phyloP scores from a whole-genome alignment of 73 alveolate species.

The Stentor coeruleus region DNA sequence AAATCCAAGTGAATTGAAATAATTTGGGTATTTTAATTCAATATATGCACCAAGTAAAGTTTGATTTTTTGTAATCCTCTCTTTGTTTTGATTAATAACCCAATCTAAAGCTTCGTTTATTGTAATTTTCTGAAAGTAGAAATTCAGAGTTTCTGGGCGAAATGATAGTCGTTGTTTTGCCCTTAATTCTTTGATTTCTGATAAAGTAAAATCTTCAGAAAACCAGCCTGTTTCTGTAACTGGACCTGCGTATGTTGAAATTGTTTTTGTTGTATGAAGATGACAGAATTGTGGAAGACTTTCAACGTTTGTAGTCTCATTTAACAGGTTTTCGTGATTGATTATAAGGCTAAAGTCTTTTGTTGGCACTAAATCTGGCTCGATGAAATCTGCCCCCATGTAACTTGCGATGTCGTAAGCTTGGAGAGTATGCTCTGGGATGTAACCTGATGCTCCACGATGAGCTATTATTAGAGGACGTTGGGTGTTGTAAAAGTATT shows the following conservation, averaged over 20 bases:
- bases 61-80: neutral
- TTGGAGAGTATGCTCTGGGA: slow-evolving; percentile 62
- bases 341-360: slow-evolving; percentile 45
- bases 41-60: slow-evolving; percentile 37
- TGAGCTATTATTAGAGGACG: slow-evolving; percentile 55
- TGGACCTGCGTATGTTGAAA: slow-evolving; percentile 10
- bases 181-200: slow-evolving; percentile 31
- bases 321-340: slow-evolving; percentile 48
- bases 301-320: slow-evolving; percentile 41
- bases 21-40: slow-evolving; percentile 34
- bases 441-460: slow-evolving; percentile 58
- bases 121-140: slow-evolving; percentile 13
- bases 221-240: slow-evolving; percentile 33
- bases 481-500: neutral
- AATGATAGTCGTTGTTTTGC: slow-evolving; percentile 26
- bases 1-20: slow-evolving; percentile 28
- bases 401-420: slow-evolving; percentile 47
- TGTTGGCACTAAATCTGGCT: slow-evolving; percentile 52
- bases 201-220: slow-evolving; percentile 36
- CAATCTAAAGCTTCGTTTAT: slow-evolving; percentile 35
- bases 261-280: slow-evolving; percentile 14
- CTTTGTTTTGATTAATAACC: neutral
- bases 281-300: slow-evolving; percentile 29
- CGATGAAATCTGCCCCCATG: slow-evolving; percentile 57
- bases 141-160: slow-evolving; percentile 25